These are phyloP conservation scores for Sclerospora graminicola DNA, from an alignment of 352 stramenopile genomes.

Conservation along the genomic window DNA sequence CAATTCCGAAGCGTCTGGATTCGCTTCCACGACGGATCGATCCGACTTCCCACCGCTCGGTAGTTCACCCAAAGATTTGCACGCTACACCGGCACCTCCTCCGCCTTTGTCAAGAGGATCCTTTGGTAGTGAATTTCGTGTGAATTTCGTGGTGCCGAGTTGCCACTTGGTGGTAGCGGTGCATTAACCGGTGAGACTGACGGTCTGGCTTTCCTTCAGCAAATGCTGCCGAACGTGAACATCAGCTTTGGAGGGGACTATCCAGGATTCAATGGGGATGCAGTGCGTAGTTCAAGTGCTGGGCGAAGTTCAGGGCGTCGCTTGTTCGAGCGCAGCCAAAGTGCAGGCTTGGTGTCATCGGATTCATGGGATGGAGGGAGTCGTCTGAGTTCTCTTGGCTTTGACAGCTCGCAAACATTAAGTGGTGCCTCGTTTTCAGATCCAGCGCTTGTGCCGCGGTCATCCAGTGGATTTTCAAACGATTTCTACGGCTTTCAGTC, in stretches of 20 bases:
- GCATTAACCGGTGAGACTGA: constrained; percentile 7
- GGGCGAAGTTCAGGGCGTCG: constrained; percentile 17
- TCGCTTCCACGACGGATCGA: constrained; percentile 19
- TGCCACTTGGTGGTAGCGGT: constrained; percentile 8
- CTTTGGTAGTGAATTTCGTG: constrained; percentile 22
- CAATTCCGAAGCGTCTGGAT: constrained; percentile 10
- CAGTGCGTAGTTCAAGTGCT: constrained; percentile 8
- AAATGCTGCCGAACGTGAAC: constrained; percentile 85
- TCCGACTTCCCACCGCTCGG: constrained; percentile 34
- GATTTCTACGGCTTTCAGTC: constrained; percentile 27
- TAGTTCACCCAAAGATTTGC: constrained; percentile 19
- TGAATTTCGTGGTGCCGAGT: constrained; percentile 14
- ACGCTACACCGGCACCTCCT: constrained; percentile 13
- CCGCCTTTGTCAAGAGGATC: constrained; percentile 17
- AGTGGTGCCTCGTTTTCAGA: constrained; percentile 35
- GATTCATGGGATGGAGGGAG: constrained; percentile 23
- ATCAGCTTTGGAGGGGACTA: constrained; percentile 81
- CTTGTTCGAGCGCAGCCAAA: constrained; percentile 31
- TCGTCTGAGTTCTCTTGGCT: constrained; percentile 22
- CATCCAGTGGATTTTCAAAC: constrained; percentile 37
- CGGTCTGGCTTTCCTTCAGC: constrained; percentile 71
- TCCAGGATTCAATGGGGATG: constrained; percentile 11
- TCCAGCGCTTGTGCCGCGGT: constrained; percentile 33
- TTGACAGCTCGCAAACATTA: constrained; percentile 9
- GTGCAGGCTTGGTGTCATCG: constrained; percentile 12